phyloP scores from a whole-genome alignment of 768 basidiomycete genomes.

The Pulveroboletus ravenelii region DNA sequence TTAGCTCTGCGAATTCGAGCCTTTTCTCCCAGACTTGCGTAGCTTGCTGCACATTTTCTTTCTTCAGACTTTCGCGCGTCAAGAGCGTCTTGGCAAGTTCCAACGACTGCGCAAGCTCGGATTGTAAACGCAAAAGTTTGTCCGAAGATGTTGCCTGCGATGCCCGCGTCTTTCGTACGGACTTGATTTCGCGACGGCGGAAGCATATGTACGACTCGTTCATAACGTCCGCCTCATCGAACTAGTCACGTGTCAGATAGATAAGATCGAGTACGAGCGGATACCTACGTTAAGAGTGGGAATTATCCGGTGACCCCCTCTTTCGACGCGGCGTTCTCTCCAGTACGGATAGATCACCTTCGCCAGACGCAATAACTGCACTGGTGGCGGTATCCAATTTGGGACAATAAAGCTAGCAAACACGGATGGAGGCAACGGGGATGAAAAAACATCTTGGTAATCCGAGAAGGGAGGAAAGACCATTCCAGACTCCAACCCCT shows the following conservation, averaged over 20 bases:
- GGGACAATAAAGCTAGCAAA: slow-evolving; percentile 72
- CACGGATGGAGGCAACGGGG: slow-evolving; percentile 51
- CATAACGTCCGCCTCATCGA: slow-evolving; percentile 83
- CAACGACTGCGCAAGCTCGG: slow-evolving; percentile 66
- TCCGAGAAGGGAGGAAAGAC: slow-evolving; percentile 68
- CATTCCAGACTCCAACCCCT: slow-evolving; percentile 65
- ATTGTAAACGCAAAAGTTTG: slow-evolving; percentile 75
- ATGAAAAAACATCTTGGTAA: slow-evolving; percentile 65
- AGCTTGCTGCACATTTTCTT: slow-evolving; percentile 53
- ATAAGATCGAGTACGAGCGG: neutral
- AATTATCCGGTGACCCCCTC: slow-evolving; percentile 81
- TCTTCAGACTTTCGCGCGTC: slow-evolving; percentile 72
- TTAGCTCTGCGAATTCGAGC: slow-evolving; percentile 68
- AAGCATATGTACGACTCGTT: slow-evolving; percentile 98
- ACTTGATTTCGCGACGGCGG: slow-evolving; percentile 90
- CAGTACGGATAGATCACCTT: slow-evolving; percentile 82
- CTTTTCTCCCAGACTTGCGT: slow-evolving; percentile 76
- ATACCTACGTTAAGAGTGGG: slow-evolving; percentile 78
- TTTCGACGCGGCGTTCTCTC: slow-evolving; percentile 77
- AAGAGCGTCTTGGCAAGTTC: slow-evolving; percentile 69
- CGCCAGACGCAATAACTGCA: slow-evolving; percentile 62
- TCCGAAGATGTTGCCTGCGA: slow-evolving; percentile 88
- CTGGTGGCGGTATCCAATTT: slow-evolving; percentile 59
- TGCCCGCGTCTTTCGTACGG: slow-evolving; percentile 89
- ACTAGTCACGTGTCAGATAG: slow-evolving; percentile 36